phyloP scores from a whole-genome alignment of 108 stramenopile species.

The Conticribra weissflogii region DNA sequence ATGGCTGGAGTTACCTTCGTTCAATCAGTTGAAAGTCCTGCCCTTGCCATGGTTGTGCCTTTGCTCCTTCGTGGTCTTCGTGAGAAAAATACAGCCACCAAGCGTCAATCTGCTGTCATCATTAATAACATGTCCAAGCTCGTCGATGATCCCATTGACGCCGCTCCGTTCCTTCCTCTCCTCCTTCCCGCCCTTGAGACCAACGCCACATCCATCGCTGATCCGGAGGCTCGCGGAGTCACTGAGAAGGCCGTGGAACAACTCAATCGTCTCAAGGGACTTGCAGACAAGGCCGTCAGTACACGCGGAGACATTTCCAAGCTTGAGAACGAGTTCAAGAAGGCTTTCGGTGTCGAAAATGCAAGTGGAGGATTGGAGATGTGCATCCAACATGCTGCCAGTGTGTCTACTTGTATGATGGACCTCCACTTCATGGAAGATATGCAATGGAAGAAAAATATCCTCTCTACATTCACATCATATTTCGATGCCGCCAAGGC shows the following conservation, averaged over 20 bases:
- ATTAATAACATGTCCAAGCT: constrained; percentile 99
- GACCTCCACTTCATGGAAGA: constrained; percentile 92
- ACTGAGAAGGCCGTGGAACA: constrained; percentile 89
- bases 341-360: constrained; percentile 55
- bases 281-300: constrained; percentile 82
- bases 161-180: constrained; percentile 96
- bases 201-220: constrained; percentile 94
- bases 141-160: constrained; percentile 94
- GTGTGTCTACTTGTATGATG: constrained; percentile 89
- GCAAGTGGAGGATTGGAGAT: constrained; percentile 56
- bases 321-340: constrained; percentile 70
- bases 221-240: constrained; percentile 93
- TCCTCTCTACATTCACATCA: constrained; percentile 51
- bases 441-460: constrained; percentile 88
- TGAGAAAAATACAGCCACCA: constrained; percentile 91
- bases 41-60: constrained; percentile 99
- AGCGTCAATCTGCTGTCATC: constrained; percentile 98
- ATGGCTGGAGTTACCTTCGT: constrained; percentile 98
- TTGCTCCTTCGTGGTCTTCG: constrained; percentile 95
- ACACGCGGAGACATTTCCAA: constrained; percentile 87
- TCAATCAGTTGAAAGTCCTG: constrained; percentile 97
- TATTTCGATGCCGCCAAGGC: constrained; percentile 71
- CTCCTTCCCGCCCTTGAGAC: constrained; percentile 95
- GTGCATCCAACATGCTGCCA: constrained; percentile 70
- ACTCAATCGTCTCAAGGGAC: constrained; percentile 81